Evolutionary conservation across 2,329 filamentous ascomycete genomes (phyloP).

Genomic region (Cladophialophora chaetospira): DNA sequence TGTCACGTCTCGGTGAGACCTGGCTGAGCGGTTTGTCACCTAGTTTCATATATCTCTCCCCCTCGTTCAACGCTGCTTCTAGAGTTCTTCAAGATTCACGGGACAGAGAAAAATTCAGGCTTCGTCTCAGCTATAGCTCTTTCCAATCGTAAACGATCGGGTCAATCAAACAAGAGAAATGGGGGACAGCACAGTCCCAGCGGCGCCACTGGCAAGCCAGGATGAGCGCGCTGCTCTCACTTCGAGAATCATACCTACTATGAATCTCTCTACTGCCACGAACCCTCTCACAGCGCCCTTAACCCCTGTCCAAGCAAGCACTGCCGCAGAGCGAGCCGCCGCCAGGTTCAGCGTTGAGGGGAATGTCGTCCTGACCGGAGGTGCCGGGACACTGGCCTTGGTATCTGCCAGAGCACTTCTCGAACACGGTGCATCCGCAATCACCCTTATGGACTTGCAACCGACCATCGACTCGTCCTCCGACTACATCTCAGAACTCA

Average conservation of each 20-base stretch:
- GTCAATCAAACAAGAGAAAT: slow-evolving; percentile 3
- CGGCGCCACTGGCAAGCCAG: slow-evolving; percentile 17
- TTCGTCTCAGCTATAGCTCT: too few relatives aligned
- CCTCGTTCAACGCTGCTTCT: too few relatives aligned
- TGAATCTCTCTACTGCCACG: slow-evolving; percentile 30
- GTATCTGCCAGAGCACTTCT: slow-evolving; percentile 63
- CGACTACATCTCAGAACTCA: slow-evolving; percentile 51
- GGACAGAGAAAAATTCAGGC: too few relatives aligned
- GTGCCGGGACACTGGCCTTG: slow-evolving; percentile 65
- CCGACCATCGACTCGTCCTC: slow-evolving; percentile 40
- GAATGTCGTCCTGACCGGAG: slow-evolving; percentile 59
- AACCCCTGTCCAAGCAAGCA: slow-evolving; percentile 30
- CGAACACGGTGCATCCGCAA: slow-evolving; percentile 64
- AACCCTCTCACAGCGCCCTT: slow-evolving; percentile 37
- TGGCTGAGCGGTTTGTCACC: too few relatives aligned
- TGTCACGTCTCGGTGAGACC: too few relatives aligned
- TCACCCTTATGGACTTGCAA: slow-evolving; percentile 64
- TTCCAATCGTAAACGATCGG: neutral
- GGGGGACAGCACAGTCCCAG: slow-evolving; percentile 17
- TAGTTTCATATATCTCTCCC: too few relatives aligned
- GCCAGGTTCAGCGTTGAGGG: slow-evolving; percentile 38
- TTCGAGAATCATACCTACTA: slow-evolving; percentile 31
- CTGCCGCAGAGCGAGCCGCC: slow-evolving; percentile 34
- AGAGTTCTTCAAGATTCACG: too few relatives aligned
- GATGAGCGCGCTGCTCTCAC: slow-evolving; percentile 32